phyloP scores from a whole-genome alignment of 352 stramenopile species.

The Globisporangium rhizosaccharum region DNA sequence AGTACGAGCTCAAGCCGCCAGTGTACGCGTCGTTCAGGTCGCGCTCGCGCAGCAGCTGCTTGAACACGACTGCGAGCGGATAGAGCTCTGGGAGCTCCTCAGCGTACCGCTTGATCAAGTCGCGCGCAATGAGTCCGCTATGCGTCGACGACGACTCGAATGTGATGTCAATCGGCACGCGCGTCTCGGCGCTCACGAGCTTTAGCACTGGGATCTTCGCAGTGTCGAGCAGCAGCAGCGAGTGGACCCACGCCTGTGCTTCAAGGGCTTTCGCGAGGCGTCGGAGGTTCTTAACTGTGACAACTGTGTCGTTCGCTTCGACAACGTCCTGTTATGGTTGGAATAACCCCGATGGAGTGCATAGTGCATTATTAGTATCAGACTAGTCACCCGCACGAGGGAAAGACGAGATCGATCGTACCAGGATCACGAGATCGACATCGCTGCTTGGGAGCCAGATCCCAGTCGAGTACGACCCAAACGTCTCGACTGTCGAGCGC shows the following conservation, averaged over 20 bases:
- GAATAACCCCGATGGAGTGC: not conserved
- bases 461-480: constrained; percentile 81
- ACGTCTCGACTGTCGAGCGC: constrained; percentile 71
- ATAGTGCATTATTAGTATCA: not conserved
- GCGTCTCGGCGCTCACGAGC: constrained; percentile 65
- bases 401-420: constrained; percentile 9
- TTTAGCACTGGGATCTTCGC: constrained; percentile 84
- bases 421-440: constrained; percentile 80
- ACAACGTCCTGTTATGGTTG: constrained; percentile 31
- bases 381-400: not conserved
- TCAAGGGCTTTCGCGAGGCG: constrained; percentile 51
- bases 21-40: constrained; percentile 91
- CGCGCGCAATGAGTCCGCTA: constrained; percentile 71
- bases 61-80: constrained; percentile 86
- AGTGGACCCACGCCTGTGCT: constrained; percentile 73
- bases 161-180: constrained; percentile 82
- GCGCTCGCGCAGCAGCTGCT: constrained; percentile 85
- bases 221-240: constrained; percentile 73
- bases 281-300: constrained; percentile 54
- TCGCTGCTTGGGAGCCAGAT: constrained; percentile 86
- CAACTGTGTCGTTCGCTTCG: constrained; percentile 50
- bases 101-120: constrained; percentile 83
- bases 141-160: constrained; percentile 81
- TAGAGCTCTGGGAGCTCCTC: constrained; percentile 85
- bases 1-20: constrained; percentile 89